These are phyloP conservation scores for Isabelozyma rhagii DNA, from an alignment of 805 yeast genomes.

Conservation along the genomic window DNA sequence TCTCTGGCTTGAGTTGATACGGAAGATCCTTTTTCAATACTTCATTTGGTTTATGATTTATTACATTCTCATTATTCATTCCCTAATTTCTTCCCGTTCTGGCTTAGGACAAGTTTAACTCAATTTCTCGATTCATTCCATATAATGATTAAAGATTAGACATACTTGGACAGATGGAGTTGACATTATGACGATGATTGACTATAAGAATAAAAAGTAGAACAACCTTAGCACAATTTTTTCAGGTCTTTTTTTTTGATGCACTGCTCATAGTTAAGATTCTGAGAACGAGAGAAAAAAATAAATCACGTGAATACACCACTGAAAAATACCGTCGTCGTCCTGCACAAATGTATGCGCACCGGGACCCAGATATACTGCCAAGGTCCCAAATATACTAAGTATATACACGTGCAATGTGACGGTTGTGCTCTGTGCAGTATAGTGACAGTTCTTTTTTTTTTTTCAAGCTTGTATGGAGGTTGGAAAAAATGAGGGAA, in stretches of 20 bases:
- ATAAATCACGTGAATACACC: background rate
- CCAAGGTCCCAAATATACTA: background rate
- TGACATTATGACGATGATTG: constrained; percentile 43
- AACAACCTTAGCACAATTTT: constrained; percentile 2
- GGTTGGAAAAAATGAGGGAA: background rate
- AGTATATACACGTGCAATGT: background rate
- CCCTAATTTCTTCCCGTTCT: background rate
- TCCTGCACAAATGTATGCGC: background rate
- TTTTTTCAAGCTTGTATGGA: background rate
- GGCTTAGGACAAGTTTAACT: background rate
- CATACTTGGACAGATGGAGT: constrained; percentile 90
- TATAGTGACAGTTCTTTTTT: background rate
- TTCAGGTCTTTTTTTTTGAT: constrained; percentile 6
- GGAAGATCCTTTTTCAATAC: background rate
- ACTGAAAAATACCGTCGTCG: background rate
- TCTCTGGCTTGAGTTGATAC: background rate
- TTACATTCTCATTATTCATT: background rate
- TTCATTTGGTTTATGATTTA: background rate
- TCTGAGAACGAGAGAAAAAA: background rate
- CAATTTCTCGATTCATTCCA: background rate
- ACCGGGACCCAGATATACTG: background rate
- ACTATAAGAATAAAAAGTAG: constrained; percentile 5
- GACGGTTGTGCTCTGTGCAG: background rate
- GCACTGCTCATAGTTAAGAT: background rate
- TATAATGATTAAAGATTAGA: constrained; percentile 14